These are phyloP conservation scores for Erodium moschatum DNA, from an alignment of 441 rosid genomes.

Conservation along the genomic window DNA sequence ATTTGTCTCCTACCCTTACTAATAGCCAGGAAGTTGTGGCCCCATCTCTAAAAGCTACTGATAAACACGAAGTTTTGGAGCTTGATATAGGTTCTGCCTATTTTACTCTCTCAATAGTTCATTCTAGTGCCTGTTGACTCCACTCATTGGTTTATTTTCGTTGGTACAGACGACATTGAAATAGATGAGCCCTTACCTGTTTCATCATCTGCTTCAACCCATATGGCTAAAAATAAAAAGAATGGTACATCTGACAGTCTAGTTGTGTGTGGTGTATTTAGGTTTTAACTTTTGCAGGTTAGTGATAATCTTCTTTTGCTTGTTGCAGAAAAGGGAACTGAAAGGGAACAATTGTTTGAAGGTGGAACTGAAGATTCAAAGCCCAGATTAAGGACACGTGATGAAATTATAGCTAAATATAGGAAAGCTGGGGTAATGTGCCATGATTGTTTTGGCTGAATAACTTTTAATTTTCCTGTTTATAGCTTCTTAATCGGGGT, in stretches of 20 bases:
- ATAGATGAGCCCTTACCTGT: conserved; percentile 37
- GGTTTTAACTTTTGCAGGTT: conserved; percentile 6
- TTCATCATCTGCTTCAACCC: conserved; percentile 27
- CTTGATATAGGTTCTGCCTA: conserved; percentile 46
- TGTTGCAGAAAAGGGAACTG: conserved; percentile 36
- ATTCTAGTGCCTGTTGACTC: conserved; percentile 8
- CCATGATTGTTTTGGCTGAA: conserved; percentile 6
- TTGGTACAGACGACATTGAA: conserved; percentile 45
- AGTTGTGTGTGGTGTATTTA: neutral
- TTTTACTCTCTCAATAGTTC: conserved; percentile 2
- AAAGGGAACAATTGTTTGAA: conserved; percentile 42
- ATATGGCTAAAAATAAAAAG: conserved; percentile 26
- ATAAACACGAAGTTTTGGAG: conserved; percentile 34
- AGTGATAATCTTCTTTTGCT: conserved; percentile 7
- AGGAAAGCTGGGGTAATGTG: conserved; percentile 42
- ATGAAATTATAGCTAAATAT: conserved; percentile 52
- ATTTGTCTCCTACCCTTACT: conserved; percentile 22
- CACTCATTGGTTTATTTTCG: neutral
- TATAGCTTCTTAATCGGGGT: conserved; percentile 3
- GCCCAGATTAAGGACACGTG: conserved; percentile 47
- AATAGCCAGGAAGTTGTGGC: conserved; percentile 28
- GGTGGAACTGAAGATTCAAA: conserved; percentile 35
- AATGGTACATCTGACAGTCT: conserved; percentile 27
- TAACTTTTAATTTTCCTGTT: neutral
- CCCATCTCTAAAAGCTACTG: conserved; percentile 21